Percentiles rank a stretch among this genome's conserved stretches.
phyloP scores from a whole-genome alignment of 2,329 filamentous ascomycete genomes.

The Ceratocystis huliohia region DNA sequence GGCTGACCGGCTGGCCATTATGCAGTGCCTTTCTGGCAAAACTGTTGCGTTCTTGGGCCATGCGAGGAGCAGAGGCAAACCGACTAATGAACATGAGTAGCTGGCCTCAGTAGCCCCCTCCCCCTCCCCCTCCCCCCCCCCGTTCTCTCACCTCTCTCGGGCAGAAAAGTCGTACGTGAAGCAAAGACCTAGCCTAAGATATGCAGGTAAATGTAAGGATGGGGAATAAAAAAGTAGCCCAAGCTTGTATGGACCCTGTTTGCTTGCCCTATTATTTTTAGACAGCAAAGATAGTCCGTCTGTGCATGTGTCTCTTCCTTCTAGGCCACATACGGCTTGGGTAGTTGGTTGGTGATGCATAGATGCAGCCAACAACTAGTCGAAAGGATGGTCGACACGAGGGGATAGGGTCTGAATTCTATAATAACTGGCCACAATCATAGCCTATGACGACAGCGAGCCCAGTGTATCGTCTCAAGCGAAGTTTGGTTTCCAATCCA shows the following conservation, averaged over 20 bases:
- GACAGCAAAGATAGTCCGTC: not conserved
- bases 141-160: too few species aligned
- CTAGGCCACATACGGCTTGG: not conserved
- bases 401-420: not conserved
- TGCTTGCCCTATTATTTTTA: not conserved
- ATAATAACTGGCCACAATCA: not conserved
- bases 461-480: too few species aligned
- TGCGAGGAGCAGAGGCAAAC: not conserved
- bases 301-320: conserved; percentile 2
- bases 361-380: not conserved
- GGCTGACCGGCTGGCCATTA: not conserved
- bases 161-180: too few species aligned
- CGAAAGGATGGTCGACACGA: not conserved
- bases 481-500: too few species aligned
- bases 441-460: too few species aligned
- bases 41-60: not conserved
- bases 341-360: not conserved
- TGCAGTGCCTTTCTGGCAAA: not conserved
- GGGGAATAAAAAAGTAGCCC: not conserved
- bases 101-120: not conserved
- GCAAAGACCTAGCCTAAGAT: too few species aligned
- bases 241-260: not conserved
- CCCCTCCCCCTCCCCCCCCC: too few species aligned
- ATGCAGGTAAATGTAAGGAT: too few species aligned
- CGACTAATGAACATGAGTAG: not conserved